Evolutionary conservation across 805 yeast species (phyloP).

Genomic region (Saccharomycopsis javanensis): DNA sequence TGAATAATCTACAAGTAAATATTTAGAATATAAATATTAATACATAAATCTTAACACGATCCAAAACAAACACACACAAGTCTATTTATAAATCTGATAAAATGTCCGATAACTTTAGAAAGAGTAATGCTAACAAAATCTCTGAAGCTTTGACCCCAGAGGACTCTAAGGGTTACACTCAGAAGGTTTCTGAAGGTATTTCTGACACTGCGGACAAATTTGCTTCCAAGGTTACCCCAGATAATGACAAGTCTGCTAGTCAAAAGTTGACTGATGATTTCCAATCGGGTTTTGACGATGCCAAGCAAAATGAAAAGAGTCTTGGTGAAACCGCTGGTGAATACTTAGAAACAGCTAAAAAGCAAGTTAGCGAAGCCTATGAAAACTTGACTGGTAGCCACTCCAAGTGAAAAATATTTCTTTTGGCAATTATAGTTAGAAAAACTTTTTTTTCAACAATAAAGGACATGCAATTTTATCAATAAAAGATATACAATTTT

Average conservation of each 20-base stretch:
- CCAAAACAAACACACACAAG: not conserved
- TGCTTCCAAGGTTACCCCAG: conserved; percentile 53
- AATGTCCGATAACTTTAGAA: conserved; percentile 48
- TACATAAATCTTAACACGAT: not conserved
- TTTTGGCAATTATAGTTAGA: no score
- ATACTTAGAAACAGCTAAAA: conserved; percentile 48
- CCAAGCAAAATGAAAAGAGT: conserved; percentile 27
- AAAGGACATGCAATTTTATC: not conserved
- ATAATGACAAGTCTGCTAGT: conserved; percentile 53
- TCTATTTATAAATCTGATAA: not conserved
- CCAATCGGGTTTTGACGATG: conserved; percentile 46
- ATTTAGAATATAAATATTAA: no score
- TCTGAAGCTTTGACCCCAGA: conserved; percentile 64
- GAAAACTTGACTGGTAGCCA: conserved; percentile 23
- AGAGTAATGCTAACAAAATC: conserved; percentile 59
- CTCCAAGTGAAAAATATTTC: not conserved
- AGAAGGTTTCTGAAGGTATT: conserved; percentile 61
- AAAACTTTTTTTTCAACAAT: no score
- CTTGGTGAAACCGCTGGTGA: conserved; percentile 47
- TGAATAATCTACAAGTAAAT: no score
- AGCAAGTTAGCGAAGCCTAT: conserved; percentile 35
- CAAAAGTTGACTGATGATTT: conserved; percentile 49
- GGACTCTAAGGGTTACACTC: conserved; percentile 49
- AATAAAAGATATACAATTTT: no score
- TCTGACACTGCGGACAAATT: conserved; percentile 59